Conservation (phyloP, 1,284 basidiomycete species). For the Sanguinoderma infundibulare region DNA sequence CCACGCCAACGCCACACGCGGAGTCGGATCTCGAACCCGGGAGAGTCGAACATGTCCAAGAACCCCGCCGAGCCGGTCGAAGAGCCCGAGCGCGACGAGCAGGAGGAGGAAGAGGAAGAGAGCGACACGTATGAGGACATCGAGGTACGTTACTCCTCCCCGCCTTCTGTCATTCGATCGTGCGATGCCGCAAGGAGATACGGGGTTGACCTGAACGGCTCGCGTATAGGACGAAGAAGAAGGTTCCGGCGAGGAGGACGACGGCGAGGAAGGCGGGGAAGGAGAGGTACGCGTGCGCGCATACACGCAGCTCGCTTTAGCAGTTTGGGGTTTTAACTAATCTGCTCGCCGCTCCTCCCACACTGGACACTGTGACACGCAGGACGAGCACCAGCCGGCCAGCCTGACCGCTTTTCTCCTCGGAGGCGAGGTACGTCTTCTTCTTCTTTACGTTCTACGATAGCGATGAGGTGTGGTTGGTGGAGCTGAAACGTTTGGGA, state of each 20-base stretch:
- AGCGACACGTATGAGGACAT: slow-evolving; percentile 37
- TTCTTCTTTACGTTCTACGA: neutral
- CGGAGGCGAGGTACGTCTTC: slow-evolving; percentile 21
- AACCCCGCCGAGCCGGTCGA: slow-evolving; percentile 21
- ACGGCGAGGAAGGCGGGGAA: slow-evolving; percentile 30
- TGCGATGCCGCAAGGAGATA: neutral
- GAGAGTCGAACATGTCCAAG: slow-evolving; percentile 24
- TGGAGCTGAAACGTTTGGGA: neutral
- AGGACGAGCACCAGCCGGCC: slow-evolving; percentile 18
- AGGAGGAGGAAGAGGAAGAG: slow-evolving; percentile 33
- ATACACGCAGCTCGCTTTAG: neutral
- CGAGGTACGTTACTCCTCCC: slow-evolving; percentile 20
- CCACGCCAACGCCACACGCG: neutral
- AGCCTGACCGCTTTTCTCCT: slow-evolving; percentile 34
- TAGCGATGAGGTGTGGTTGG: too few species aligned
- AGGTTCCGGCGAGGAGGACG: slow-evolving; percentile 28
- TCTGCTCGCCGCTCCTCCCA: neutral
- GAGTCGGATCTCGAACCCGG: neutral
- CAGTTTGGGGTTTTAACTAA: neutral
- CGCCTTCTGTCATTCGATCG: neutral
- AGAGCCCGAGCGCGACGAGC: slow-evolving; percentile 24
- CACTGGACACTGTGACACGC: too few species aligned
- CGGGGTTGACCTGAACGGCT: slow-evolving; percentile 1
- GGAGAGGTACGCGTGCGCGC: slow-evolving; percentile 9
- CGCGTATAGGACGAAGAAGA: slow-evolving; percentile 29